Percentiles rank a stretch among this genome's conserved stretches.
phyloP scores from a whole-genome alignment of 805 yeast genomes.

The Kuraishia capsulata region DNA sequence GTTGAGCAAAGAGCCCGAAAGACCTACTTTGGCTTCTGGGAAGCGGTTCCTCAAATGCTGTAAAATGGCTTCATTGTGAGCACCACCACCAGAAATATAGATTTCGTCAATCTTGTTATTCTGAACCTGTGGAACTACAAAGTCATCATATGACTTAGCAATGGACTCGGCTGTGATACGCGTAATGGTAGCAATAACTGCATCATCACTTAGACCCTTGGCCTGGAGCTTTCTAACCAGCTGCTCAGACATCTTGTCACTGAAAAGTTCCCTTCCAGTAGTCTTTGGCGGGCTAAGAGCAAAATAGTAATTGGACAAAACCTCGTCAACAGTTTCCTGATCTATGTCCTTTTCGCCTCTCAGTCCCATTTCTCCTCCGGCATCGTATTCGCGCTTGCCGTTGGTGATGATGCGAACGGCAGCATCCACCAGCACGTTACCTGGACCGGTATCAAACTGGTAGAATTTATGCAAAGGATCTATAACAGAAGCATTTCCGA shows the following conservation, averaged over 20 bases:
- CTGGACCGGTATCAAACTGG: conserved; percentile 19
- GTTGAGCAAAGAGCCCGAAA: background rate
- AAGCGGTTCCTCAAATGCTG: conserved; percentile 8
- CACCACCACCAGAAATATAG: conserved; percentile 18
- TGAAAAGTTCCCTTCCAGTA: conserved; percentile 18
- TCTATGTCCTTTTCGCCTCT: conserved; percentile 10
- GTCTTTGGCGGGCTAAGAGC: conserved; percentile 14
- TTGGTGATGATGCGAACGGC: conserved; percentile 15
- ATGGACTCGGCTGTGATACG: conserved; percentile 17
- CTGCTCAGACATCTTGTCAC: conserved; percentile 11
- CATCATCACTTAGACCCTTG: conserved; percentile 11
- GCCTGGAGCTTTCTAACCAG: conserved; percentile 3
- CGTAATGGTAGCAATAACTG: conserved; percentile 16
- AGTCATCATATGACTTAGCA: conserved; percentile 12
- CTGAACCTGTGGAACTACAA: conserved; percentile 3
- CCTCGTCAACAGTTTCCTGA: conserved; percentile 13
- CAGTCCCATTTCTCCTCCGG: conserved; percentile 15
- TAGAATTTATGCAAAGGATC: conserved; percentile 13
- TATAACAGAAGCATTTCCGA: conserved; percentile 15
- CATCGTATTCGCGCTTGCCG: conserved; percentile 13
- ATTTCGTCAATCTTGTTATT: conserved; percentile 12
- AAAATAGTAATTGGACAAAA: conserved; percentile 12
- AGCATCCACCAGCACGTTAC: conserved; percentile 18
- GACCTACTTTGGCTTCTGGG: conserved; percentile 12
- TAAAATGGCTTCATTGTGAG: conserved; percentile 14